Base-by-base conservation (phyloP, 345 rosid species). In the Adansonia digitata region DNA sequence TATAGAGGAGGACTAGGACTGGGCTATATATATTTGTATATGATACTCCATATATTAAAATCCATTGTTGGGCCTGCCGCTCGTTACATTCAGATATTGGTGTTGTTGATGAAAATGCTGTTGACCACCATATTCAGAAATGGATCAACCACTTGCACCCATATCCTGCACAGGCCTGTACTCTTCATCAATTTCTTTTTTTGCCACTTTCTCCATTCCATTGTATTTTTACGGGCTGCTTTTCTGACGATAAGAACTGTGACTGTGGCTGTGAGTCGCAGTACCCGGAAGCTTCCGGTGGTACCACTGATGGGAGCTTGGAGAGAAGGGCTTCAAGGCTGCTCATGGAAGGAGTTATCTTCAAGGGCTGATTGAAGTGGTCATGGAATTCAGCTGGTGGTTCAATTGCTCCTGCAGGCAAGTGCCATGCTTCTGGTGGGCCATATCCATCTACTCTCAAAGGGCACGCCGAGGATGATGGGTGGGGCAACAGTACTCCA, bases 291-390 rank as follows among this genome's bases (percentile, higher is more conserved):
- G 43, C 22, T 20, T 79, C 73, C 2, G 92, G 90, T 0, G 94
- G 97, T 53, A 85, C 88, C 2, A 94, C 98, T 1, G 98, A 92
- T 1, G 99, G 99, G 56, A 94, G 94, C 87, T 94, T 92, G 1
- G 97, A 94, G 67, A 94, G 98, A 64, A 94, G 89, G 24, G 97
- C 98, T 80, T 92, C 98, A 10, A 94, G 95, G 86, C 99, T 94
- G 81, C 92, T 90, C 99, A 94, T 94, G 31, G 98, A 91, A 31
- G 99, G 98, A 0, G 91, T 87, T 73, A 94, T 81, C 84, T 88
- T 88, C 82, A 85, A 83, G 8, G 75, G 69, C 51, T 83, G 88
- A 62, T 86, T 84, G 75, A 79, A 80, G 45, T 78, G 82, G 56
- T 87, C 87, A 8, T 86, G 82, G 71, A 75, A 77, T 42, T 82